These are phyloP conservation scores for Hypoxylon lienhwacheense DNA, from an alignment of 495 filamentous ascomycete species.

Conservation along the genomic window DNA sequence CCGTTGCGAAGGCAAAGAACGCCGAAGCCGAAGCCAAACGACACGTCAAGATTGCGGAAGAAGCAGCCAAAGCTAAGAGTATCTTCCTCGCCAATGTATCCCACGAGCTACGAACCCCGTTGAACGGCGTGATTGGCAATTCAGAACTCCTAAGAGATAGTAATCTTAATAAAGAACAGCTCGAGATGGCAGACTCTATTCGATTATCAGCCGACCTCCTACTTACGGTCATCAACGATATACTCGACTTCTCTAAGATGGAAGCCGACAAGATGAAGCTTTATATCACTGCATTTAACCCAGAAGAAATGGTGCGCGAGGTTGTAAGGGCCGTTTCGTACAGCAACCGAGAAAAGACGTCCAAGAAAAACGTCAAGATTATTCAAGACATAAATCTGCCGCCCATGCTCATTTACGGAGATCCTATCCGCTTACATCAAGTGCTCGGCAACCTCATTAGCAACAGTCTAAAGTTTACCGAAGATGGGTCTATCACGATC, in stretches of 20 bases:
- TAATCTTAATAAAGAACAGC: constrained; percentile 74
- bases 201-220: constrained; percentile 86
- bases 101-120: constrained; percentile 81
- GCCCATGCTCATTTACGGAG: constrained; percentile 79
- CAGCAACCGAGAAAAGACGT: constrained; percentile 75
- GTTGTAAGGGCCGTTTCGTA: constrained; percentile 84
- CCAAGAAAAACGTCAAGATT: constrained; percentile 58
- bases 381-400: constrained; percentile 76
- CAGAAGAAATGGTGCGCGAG: constrained; percentile 83
- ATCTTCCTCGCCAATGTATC: constrained; percentile 94
- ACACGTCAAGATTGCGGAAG: constrained; percentile 86
- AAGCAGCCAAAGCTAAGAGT: constrained; percentile 86
- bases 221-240: constrained; percentile 93
- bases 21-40: constrained; percentile 83
- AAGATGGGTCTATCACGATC: constrained; percentile 81
- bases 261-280: constrained; percentile 96
- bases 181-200: constrained; percentile 90
- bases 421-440: constrained; percentile 87
- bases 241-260: constrained; percentile 89
- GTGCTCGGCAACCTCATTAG: constrained; percentile 91
- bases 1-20: constrained; percentile 76
- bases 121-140: constrained; percentile 89
- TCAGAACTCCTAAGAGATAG: constrained; percentile 84
- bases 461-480: constrained; percentile 93
- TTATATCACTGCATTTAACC: constrained; percentile 79